Evolutionary conservation across 129 eudicot species (phyloP).

Genomic region (Erigeron canadensis): DNA sequence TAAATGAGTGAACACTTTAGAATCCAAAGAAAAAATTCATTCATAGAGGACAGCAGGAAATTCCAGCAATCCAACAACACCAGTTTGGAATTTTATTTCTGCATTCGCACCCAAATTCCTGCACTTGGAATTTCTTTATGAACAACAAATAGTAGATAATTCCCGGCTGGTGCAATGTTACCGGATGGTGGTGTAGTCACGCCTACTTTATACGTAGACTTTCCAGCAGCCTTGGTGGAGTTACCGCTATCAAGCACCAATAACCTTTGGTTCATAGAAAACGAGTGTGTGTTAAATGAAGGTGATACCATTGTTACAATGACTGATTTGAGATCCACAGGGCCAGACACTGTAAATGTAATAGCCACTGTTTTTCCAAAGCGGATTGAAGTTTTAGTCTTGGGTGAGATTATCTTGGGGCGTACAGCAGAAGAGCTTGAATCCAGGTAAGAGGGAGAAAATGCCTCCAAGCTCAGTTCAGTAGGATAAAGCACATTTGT

Average conservation of each 20-base stretch:
- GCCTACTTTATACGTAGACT: slow-evolving; percentile 21
- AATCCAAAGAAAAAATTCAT: too few relatives aligned
- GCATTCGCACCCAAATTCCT: slow-evolving; percentile 11
- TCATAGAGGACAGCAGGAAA: too few relatives aligned
- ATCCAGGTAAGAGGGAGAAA: slow-evolving; percentile 60
- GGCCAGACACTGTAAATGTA: slow-evolving; percentile 37
- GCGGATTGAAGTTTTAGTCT: slow-evolving; percentile 29
- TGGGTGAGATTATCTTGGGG: slow-evolving; percentile 48
- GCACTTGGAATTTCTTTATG: slow-evolving; percentile 21
- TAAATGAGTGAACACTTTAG: too few relatives aligned
- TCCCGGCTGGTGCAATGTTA: slow-evolving; percentile 5
- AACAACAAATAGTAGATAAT: slow-evolving; percentile 10
- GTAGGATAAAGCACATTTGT: slow-evolving; percentile 50
- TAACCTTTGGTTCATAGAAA: slow-evolving; percentile 34
- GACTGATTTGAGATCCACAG: slow-evolving; percentile 23
- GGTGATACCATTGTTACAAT: slow-evolving; percentile 67
- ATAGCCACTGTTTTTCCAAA: slow-evolving; percentile 31
- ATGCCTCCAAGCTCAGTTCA: slow-evolving; percentile 61
- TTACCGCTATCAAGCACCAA: slow-evolving; percentile 24
- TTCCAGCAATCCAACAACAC: too few relatives aligned
- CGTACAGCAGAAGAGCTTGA: slow-evolving; percentile 29
- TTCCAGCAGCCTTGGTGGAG: slow-evolving; percentile 23
- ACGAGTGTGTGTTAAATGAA: slow-evolving; percentile 57
- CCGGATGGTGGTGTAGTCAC: slow-evolving; percentile 25
- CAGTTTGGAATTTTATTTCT: not conserved